Evolutionary conservation across 2,329 filamentous ascomycete genomes (phyloP).

Genomic region (Hypoxylon sp.): DNA sequence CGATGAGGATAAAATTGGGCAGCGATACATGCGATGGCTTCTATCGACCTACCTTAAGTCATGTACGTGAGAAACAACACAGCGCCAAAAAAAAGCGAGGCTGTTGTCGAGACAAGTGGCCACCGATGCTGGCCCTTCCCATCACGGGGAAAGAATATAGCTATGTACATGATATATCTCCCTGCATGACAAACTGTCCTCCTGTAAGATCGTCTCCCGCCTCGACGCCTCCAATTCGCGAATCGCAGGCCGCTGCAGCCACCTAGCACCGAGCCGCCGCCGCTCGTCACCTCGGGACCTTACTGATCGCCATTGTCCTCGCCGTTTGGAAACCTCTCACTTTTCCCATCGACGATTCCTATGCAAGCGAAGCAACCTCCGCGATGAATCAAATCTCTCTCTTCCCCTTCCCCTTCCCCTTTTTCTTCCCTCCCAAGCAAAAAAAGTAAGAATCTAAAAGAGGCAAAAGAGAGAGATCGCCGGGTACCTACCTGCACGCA

Average conservation of each 20-base stretch:
- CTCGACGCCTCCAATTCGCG: conserved; percentile 37
- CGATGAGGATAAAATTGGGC: conserved; percentile 39
- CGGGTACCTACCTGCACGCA: conserved; percentile 13
- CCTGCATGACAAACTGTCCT: conserved; percentile 27
- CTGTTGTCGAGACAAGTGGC: conserved; percentile 36
- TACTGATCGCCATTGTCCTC: conserved; percentile 28
- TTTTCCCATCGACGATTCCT: conserved; percentile 16
- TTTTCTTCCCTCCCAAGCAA: not conserved
- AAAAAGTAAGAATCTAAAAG: not conserved
- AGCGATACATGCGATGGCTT: conserved; percentile 43
- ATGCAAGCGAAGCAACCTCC: conserved; percentile 1
- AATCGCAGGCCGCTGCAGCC: conserved; percentile 28
- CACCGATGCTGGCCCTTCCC: conserved; percentile 25
- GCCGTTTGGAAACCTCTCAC: conserved; percentile 27
- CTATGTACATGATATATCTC: conserved; percentile 3
- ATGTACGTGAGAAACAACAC: conserved; percentile 14
- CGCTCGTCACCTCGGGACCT: conserved; percentile 35
- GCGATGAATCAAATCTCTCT: not conserved
- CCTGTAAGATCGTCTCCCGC: conserved; percentile 29
- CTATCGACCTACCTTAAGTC: conserved; percentile 7
- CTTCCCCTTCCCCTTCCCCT: too few species aligned
- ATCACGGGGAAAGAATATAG: conserved; percentile 9
- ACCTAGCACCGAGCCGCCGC: conserved; percentile 25
- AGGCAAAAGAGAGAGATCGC: conserved; percentile 9
- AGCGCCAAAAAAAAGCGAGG: conserved; percentile 31